Evolutionary conservation across 2,329 filamentous ascomycete species (phyloP).

Genomic region (Nothophaeocryptopus gaeumannii): DNA sequence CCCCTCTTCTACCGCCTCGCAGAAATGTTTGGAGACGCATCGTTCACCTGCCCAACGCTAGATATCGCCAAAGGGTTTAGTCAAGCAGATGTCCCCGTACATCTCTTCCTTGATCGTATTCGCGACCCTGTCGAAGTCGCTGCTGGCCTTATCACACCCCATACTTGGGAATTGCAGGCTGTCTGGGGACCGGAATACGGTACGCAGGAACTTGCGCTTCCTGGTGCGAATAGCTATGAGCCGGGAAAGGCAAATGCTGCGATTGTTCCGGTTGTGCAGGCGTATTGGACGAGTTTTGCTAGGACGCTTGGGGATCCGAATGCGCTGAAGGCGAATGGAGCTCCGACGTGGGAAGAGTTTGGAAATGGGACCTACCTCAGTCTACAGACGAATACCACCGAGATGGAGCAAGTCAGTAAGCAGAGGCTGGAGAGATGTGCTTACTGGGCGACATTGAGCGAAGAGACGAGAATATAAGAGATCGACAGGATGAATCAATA

Average conservation of each 20-base stretch:
- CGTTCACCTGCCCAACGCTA: not conserved
- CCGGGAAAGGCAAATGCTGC: not conserved
- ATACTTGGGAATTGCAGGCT: not conserved
- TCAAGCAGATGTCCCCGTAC: not conserved
- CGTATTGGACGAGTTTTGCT: conserved; percentile 1
- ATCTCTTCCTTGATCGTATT: conserved; percentile 5
- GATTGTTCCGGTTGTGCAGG: not conserved
- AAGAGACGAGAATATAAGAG: too few relatives aligned
- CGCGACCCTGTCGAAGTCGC: not conserved
- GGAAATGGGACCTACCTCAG: not conserved
- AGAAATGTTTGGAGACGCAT: conserved; percentile 1
- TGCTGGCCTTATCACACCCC: not conserved
- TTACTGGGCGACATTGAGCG: not conserved
- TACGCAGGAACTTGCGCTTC: not conserved
- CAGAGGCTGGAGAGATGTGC: not conserved
- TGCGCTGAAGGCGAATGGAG: not conserved
- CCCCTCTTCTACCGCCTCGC: not conserved
- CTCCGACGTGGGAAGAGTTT: not conserved
- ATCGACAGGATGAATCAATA: too few relatives aligned
- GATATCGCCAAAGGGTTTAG: not conserved
- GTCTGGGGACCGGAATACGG: not conserved
- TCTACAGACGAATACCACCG: not conserved
- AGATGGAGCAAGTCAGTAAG: not conserved
- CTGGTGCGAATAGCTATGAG: conserved; percentile 1
- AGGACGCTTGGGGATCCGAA: not conserved